Base-by-base conservation (phyloP, 139 green algal species). In the Chlorella sp. region DNA sequence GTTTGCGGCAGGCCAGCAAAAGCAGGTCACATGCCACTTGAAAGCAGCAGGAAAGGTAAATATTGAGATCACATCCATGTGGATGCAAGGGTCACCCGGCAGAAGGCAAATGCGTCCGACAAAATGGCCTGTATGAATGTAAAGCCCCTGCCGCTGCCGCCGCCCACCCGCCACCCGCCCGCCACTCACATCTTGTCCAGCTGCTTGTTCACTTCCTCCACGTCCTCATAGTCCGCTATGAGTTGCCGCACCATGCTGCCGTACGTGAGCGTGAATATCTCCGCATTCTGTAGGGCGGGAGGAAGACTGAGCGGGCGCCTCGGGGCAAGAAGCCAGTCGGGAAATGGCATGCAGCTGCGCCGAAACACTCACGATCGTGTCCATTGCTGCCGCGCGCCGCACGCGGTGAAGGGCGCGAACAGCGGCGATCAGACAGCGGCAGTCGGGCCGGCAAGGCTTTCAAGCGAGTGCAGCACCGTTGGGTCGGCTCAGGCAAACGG, bases 221-320 rank as follows among this genome's bases (percentile, higher is more conserved):
- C 91, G 82, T 99, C 97, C 83, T 99, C 97, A 79, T 97, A 96
- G 87, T 99, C 98, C 3, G 93, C 91, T 34, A 99, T 95, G 1
- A 99, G 94, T 90, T 99, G 98, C 26, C 98, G 94, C 7, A 99
- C 96, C n/a, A 99, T 94, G 30, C 97, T 97, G 36, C 98, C 98
- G 94, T 99, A 99, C 0, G 96, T 99, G n/a, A 99, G 90, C 11
- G 96, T 97, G 90, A 99, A 98, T 22, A 99, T 95, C 94, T 99
- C 98, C 7, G 97, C 93, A 82, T 98, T 99, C 96, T 97, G 95
- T 84, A 32, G 37, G 48, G 32, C 2, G 81, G 3, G 53, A 18
- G 28, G 53, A 18, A n/a, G 60, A 26, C 1, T 34, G 48, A 53
- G 28, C 19, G 73, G 39, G 68, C 26, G 16, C 21, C 12, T 37